Conservation (phyloP, 139 green algal genomes). For the Zygnema circumcarinatum region DNA sequence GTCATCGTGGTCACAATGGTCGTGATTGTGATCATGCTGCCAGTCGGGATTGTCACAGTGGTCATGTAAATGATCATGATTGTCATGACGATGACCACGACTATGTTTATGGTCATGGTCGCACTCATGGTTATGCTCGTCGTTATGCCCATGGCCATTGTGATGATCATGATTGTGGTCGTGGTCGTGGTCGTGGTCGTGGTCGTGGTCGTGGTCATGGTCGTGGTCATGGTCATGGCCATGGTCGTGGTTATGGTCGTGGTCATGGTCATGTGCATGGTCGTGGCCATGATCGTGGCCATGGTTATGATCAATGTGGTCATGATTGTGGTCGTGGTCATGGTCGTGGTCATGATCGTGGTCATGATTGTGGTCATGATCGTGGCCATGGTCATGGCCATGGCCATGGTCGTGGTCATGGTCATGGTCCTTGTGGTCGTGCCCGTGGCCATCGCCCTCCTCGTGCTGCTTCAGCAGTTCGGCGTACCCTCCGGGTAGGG, state of each 20-base stretch:
- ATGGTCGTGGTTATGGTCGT: constrained; percentile 37
- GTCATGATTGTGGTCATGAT: not conserved
- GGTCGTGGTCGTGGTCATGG: constrained; percentile 31
- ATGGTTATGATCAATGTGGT: not conserved
- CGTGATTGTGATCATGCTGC: not conserved
- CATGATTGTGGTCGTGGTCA: not conserved
- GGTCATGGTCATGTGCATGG: constrained; percentile 25
- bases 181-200: constrained; percentile 32
- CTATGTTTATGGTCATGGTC: not conserved
- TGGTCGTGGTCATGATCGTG: constrained; percentile 7
- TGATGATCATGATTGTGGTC: constrained; percentile 42
- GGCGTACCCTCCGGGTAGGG: not conserved
- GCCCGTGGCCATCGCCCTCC: constrained; percentile 4
- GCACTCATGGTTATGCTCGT: not conserved
- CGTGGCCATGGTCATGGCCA: constrained; percentile 6
- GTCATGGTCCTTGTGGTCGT: constrained; percentile 46
- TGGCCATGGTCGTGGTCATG: constrained; percentile 43
- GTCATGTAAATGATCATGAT: not conserved
- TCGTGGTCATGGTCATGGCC: constrained; percentile 33
- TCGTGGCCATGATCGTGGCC: constrained; percentile 13
- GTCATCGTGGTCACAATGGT: constrained; percentile 5
- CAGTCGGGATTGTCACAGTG: not conserved
- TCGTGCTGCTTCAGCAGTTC: constrained; percentile 20
- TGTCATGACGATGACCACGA: not conserved
- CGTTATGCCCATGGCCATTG: not conserved